Evolutionary conservation across 257 asterid genomes (phyloP).

Genomic region (Nicotiana obtusifolia): DNA sequence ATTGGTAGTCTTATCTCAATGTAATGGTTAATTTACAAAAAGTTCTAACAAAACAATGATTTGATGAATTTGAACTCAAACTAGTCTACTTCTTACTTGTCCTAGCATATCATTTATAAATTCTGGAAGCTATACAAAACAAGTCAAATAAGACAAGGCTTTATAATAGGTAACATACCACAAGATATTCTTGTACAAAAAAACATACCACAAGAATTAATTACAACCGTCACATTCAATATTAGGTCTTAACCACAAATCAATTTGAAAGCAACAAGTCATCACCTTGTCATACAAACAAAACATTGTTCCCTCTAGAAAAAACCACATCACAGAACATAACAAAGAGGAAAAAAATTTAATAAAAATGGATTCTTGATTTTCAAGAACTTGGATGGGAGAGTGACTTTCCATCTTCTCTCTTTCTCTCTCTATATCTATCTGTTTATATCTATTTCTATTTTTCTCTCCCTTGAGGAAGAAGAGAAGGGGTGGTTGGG

Average conservation of each 20-base stretch:
- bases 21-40: too few species aligned
- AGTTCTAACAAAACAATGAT: too few species aligned
- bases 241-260: conserved; percentile 8
- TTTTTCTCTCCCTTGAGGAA: neutral
- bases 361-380: neutral
- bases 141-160: neutral
- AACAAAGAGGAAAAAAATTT: neutral
- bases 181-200: neutral
- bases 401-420: conserved; percentile 7
- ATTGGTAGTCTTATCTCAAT: too few species aligned
- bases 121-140: neutral
- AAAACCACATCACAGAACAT: neutral
- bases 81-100: neutral
- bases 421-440: neutral
- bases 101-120: neutral
- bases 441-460: neutral
- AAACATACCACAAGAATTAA: neutral
- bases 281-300: neutral
- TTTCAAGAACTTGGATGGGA: neutral
- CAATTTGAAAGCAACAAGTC: neutral
- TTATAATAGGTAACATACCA: neutral
- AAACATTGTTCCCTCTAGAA: neutral
- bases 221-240: conserved; percentile 10
- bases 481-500: conserved; percentile 5
- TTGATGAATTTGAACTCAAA: too few species aligned